These are phyloP conservation scores for Fusarium armeniacum DNA, from an alignment of 2,329 filamentous ascomycete species.

Conservation along the genomic window DNA sequence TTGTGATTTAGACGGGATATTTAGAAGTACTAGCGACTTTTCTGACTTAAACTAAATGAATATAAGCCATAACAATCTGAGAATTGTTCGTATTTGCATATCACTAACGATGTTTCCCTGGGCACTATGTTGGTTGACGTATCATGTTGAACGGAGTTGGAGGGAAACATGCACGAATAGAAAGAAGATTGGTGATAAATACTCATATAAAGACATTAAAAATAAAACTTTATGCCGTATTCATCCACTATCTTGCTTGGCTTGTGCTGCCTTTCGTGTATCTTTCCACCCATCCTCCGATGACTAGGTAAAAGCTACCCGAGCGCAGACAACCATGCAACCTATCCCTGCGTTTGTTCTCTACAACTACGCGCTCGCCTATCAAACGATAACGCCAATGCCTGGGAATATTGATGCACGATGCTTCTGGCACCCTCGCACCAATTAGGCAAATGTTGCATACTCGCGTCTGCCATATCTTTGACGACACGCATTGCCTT, in stretches of 20 bases:
- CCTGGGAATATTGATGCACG: slow-evolving; percentile 26
- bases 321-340: slow-evolving; percentile 10
- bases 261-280: slow-evolving; percentile 12
- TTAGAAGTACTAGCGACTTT: slow-evolving; percentile 1
- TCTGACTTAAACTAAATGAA: background rate
- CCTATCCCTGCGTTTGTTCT: slow-evolving; percentile 21
- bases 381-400: slow-evolving; percentile 14
- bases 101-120: background rate
- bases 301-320: slow-evolving; percentile 14
- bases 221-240: slow-evolving; percentile 37
- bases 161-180: background rate
- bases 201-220: slow-evolving; percentile 18
- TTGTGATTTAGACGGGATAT: background rate
- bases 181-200: background rate
- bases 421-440: slow-evolving; percentile 12
- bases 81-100: background rate
- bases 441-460: slow-evolving; percentile 31
- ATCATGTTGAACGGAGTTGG: background rate
- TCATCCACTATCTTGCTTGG: slow-evolving; percentile 23
- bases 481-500: slow-evolving; percentile 16
- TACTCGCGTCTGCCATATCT: slow-evolving; percentile 21
- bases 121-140: too few species aligned
- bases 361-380: slow-evolving; percentile 8
- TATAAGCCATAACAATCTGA: background rate
- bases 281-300: slow-evolving; percentile 16